Evolutionary conservation across 169 alveolate genomes (phyloP).

Genomic region (Babesia bigemina): DNA sequence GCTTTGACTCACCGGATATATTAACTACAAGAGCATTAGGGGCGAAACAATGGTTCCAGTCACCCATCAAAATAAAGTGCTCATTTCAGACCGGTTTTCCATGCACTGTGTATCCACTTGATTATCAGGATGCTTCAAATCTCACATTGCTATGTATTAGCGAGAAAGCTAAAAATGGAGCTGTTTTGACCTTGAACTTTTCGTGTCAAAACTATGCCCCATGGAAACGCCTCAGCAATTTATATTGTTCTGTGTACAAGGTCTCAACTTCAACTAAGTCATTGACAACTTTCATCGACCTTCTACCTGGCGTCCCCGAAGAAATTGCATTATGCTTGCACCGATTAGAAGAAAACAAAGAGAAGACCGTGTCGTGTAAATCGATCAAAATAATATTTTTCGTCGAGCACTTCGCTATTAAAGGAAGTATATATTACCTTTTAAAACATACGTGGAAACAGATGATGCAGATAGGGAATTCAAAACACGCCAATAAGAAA

Average conservation of each 20-base stretch:
- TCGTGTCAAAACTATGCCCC: background rate
- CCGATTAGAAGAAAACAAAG: conserved; percentile 1
- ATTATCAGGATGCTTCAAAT: conserved; percentile 14
- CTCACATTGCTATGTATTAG: conserved; percentile 21
- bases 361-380: background rate
- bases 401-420: background rate
- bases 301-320: conserved; percentile 5
- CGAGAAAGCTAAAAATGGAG: background rate
- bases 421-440: background rate
- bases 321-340: conserved; percentile 6
- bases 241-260: conserved; percentile 2
- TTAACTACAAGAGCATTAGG: too few relatives aligned
- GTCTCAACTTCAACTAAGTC: background rate
- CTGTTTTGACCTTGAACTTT: conserved; percentile 12
- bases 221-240: background rate
- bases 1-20: too few relatives aligned
- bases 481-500: background rate
- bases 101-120: conserved; percentile 20
- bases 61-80: too few relatives aligned
- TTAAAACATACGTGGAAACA: background rate
- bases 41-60: too few relatives aligned
- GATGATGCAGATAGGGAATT: background rate
- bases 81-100: background rate
- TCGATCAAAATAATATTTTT: background rate
- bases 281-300: background rate